These are phyloP conservation scores for Colletotrichum plurivorum DNA, from an alignment of 2,329 filamentous ascomycete genomes.

Conservation along the genomic window DNA sequence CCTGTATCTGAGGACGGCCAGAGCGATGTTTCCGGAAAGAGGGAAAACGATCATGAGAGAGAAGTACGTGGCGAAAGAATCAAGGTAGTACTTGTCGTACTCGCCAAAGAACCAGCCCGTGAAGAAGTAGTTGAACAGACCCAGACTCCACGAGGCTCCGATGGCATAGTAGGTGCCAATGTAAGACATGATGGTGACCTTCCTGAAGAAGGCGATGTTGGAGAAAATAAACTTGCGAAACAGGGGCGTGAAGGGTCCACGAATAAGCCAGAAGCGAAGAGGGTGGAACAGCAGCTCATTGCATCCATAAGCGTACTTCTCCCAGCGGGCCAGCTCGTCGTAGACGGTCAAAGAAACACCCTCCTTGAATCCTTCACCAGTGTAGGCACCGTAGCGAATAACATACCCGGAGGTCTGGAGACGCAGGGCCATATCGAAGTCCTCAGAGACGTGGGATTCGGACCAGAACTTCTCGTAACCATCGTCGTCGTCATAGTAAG, in stretches of 20 bases:
- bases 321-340: slow-evolving; percentile 80
- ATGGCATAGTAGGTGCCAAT: slow-evolving; percentile 78
- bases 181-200: slow-evolving; percentile 80
- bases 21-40: slow-evolving; percentile 70
- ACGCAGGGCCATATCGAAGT: slow-evolving; percentile 82
- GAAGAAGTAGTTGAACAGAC: slow-evolving; percentile 78
- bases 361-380: slow-evolving; percentile 79
- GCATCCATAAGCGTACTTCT: slow-evolving; percentile 81
- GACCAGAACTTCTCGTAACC: slow-evolving; percentile 80
- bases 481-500: slow-evolving; percentile 62
- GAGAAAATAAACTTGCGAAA: slow-evolving; percentile 73
- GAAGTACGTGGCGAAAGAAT: slow-evolving; percentile 75
- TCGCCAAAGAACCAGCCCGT: slow-evolving; percentile 79
- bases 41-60: slow-evolving; percentile 77
- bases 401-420: slow-evolving; percentile 78
- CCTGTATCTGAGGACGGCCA: slow-evolving; percentile 75
- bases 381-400: slow-evolving; percentile 78
- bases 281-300: slow-evolving; percentile 81
- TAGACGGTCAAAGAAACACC: slow-evolving; percentile 82
- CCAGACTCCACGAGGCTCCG: slow-evolving; percentile 76
- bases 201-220: slow-evolving; percentile 75
- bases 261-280: slow-evolving; percentile 71
- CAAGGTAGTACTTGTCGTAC: slow-evolving; percentile 77
- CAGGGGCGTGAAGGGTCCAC: slow-evolving; percentile 75
- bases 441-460: slow-evolving; percentile 81